These are phyloP conservation scores for Myotisia sp. DNA, from an alignment of 2,329 filamentous ascomycete species.

Conservation along the genomic window DNA sequence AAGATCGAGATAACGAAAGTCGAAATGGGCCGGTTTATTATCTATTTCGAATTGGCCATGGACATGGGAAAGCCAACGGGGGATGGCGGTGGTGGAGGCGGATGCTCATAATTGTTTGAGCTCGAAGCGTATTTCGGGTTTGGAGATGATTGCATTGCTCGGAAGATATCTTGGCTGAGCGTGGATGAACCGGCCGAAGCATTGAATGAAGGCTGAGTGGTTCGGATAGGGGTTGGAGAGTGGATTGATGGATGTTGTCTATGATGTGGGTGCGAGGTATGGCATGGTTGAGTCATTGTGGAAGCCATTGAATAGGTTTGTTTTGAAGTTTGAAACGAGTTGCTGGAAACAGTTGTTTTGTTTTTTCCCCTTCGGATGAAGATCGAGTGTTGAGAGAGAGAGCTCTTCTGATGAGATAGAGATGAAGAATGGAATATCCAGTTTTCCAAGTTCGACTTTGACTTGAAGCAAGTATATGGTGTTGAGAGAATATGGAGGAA, in stretches of 20 bases:
- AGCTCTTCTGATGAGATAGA: too few species aligned
- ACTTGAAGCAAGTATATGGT: too few species aligned
- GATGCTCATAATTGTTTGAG: constrained; percentile 17
- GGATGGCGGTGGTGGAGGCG: constrained; percentile 21
- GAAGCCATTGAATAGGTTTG: constrained; percentile 1
- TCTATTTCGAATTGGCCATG: constrained; percentile 1
- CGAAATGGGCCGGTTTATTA: neutral
- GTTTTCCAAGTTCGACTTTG: too few species aligned
- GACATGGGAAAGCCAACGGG: constrained; percentile 14
- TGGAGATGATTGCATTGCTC: constrained; percentile 25
- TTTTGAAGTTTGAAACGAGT: too few species aligned
- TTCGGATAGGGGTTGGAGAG: neutral
- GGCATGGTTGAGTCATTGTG: constrained; percentile 7
- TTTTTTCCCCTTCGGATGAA: too few species aligned
- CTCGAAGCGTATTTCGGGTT: constrained; percentile 20
- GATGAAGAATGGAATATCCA: too few species aligned
- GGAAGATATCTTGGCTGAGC: constrained; percentile 27
- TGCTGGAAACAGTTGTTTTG: too few species aligned
- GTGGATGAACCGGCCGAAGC: constrained; percentile 6
- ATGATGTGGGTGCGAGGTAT: constrained; percentile 5
- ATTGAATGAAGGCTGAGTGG: constrained; percentile 1
- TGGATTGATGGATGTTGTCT: constrained; percentile 1
- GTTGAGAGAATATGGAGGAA: too few species aligned
- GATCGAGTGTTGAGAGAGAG: too few species aligned
- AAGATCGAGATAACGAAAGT: neutral